Conservation (phyloP, 768 basidiomycete species). For the Mycena sanguinolenta region DNA sequence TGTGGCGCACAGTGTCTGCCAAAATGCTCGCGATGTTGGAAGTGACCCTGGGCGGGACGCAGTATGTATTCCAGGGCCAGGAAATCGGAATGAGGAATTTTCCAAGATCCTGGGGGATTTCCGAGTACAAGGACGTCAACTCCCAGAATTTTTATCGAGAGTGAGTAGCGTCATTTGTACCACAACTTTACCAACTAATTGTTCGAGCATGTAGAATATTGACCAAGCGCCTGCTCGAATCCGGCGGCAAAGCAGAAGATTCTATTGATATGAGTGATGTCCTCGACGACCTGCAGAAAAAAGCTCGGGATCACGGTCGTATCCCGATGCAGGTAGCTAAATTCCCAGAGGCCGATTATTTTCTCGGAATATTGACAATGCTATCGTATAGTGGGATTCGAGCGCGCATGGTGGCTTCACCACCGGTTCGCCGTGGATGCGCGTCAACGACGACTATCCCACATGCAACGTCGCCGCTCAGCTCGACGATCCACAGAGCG, state of each 20-base stretch:
- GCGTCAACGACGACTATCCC: slow-evolving; percentile 76
- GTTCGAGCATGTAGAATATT: slow-evolving; percentile 49
- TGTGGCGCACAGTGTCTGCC: slow-evolving; percentile 70
- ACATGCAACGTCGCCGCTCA: slow-evolving; percentile 70
- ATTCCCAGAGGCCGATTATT: not conserved
- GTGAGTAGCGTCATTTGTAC: slow-evolving; percentile 51
- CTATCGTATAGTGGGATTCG: slow-evolving; percentile 64
- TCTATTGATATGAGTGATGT: slow-evolving; percentile 71
- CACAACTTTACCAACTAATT: not conserved
- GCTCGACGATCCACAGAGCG: slow-evolving; percentile 62
- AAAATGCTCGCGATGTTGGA: slow-evolving; percentile 77
- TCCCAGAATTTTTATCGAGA: slow-evolving; percentile 69
- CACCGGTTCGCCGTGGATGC: slow-evolving; percentile 78
- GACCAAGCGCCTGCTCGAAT: slow-evolving; percentile 50
- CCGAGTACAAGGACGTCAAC: slow-evolving; percentile 81
- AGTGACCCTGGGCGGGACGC: slow-evolving; percentile 72
- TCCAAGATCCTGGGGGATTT: slow-evolving; percentile 72
- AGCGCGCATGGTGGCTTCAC: slow-evolving; percentile 74
- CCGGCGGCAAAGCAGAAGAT: slow-evolving; percentile 51
- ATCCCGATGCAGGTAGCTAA: slow-evolving; percentile 73
- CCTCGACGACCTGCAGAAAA: slow-evolving; percentile 66
- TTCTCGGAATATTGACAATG: not conserved
- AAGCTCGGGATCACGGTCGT: slow-evolving; percentile 80
- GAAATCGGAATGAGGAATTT: slow-evolving; percentile 79
- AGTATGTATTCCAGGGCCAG: slow-evolving; percentile 83